A percentile compares a stretch with the other conserved stretches of the same genome.
These are phyloP conservation scores for Annulohypoxylon bovei DNA, from an alignment of 495 filamentous ascomycete genomes.

Conservation along the genomic window DNA sequence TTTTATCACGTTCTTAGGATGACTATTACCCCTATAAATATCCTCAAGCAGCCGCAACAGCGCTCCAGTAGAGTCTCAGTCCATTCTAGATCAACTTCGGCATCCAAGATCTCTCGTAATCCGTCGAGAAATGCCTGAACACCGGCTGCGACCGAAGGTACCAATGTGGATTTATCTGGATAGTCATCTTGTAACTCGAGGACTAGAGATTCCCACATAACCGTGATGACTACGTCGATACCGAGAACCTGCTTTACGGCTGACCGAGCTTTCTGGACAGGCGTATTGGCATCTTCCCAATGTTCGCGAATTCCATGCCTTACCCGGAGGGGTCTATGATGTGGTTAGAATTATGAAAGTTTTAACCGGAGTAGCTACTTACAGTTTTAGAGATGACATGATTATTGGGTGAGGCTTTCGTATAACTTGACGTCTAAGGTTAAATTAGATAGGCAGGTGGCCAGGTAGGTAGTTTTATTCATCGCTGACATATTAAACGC, in stretches of 20 bases:
- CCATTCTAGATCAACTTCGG: slow-evolving; percentile 45
- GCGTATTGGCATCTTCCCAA: slow-evolving; percentile 44
- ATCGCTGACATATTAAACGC: neutral
- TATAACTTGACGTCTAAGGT: neutral
- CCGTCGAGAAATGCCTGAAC: slow-evolving; percentile 42
- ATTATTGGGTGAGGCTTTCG: neutral
- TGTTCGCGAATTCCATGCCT: slow-evolving; percentile 51
- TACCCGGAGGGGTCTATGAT: slow-evolving; percentile 49
- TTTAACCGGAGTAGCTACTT: neutral
- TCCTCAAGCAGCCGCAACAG: slow-evolving; percentile 29
- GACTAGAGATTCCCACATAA: slow-evolving; percentile 50
- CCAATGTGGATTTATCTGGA: slow-evolving; percentile 47
- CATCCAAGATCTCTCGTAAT: slow-evolving; percentile 49
- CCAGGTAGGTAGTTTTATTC: neutral
- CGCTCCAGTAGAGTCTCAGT: slow-evolving; percentile 44
- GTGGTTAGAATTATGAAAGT: neutral
- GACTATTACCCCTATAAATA: slow-evolving; percentile 46
- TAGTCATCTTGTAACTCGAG: slow-evolving; percentile 44
- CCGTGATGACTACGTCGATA: slow-evolving; percentile 43
- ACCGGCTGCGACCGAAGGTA: slow-evolving; percentile 37
- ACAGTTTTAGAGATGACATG: slow-evolving; percentile 14
- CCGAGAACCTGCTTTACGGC: slow-evolving; percentile 44
- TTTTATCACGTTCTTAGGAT: neutral
- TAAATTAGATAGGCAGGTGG: too few relatives aligned
- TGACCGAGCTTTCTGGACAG: slow-evolving; percentile 35